Evolutionary conservation across 2,329 filamentous ascomycete species (phyloP).

Genomic region (Metarhizium sp.): DNA sequence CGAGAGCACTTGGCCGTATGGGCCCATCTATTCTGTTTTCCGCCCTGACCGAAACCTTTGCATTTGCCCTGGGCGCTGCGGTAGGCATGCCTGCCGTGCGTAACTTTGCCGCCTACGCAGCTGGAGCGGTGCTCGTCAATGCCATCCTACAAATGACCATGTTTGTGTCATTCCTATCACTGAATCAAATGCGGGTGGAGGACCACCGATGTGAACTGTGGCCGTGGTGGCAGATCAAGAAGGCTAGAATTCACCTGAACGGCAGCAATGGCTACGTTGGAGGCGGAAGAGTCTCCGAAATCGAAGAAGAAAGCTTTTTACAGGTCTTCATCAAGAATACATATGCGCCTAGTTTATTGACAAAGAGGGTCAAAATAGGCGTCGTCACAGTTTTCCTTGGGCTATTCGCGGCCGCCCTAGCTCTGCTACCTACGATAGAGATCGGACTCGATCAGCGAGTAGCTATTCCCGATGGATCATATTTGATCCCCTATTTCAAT

Average conservation of each 20-base stretch:
- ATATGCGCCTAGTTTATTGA: slow-evolving; percentile 76
- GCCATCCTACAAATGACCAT: slow-evolving; percentile 94
- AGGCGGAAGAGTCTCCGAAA: slow-evolving; percentile 54
- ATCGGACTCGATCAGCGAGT: slow-evolving; percentile 91
- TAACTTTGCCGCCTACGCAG: slow-evolving; percentile 95
- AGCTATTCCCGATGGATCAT: slow-evolving; percentile 86
- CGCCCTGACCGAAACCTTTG: slow-evolving; percentile 86
- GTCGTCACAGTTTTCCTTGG: slow-evolving; percentile 79
- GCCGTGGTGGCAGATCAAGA: slow-evolving; percentile 75
- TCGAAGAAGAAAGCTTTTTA: slow-evolving; percentile 72
- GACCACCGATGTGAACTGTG: slow-evolving; percentile 83
- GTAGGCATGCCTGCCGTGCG: slow-evolving; percentile 97
- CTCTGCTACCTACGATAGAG: slow-evolving; percentile 73
- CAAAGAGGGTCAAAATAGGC: slow-evolving; percentile 67
- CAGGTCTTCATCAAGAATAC: slow-evolving; percentile 84
- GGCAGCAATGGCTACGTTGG: slow-evolving; percentile 43
- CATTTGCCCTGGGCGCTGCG: slow-evolving; percentile 84
- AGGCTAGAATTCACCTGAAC: slow-evolving; percentile 59
- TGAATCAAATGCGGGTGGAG: slow-evolving; percentile 89
- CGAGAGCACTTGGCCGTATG: slow-evolving; percentile 87
- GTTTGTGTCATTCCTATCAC: slow-evolving; percentile 83
- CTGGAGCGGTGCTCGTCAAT: slow-evolving; percentile 94
- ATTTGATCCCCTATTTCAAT: slow-evolving; percentile 93
- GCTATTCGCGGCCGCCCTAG: slow-evolving; percentile 75
- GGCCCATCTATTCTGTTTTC: slow-evolving; percentile 94